A percentile compares a stretch with the other conserved stretches of the same genome.
Evolutionary conservation across 148 eudicot species (phyloP).

Genomic region (Chenopodium quinoa): DNA sequence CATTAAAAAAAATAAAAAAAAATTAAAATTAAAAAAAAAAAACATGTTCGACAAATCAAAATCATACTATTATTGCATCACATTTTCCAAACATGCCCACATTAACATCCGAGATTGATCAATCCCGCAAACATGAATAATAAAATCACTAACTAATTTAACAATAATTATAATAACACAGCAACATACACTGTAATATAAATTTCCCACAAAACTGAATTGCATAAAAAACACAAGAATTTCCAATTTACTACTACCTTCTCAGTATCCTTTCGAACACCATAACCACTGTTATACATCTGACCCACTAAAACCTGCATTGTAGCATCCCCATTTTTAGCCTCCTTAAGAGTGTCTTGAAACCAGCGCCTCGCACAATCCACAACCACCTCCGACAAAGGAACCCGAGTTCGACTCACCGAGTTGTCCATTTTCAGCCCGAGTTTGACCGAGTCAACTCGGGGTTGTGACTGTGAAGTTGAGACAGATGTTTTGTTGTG

Average conservation of each 20-base stretch:
- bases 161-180: background rate
- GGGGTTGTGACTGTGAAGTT: constrained; percentile 15
- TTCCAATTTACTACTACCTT: constrained; percentile 38
- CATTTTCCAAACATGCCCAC: background rate
- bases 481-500: background rate
- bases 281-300: constrained; percentile 82
- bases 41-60: background rate
- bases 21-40: background rate
- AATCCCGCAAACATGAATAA: background rate
- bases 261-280: constrained; percentile 46
- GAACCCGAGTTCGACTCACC: constrained; percentile 29
- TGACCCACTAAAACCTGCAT: constrained; percentile 85
- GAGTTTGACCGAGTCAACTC: constrained; percentile 36
- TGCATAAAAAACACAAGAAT: background rate
- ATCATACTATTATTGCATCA: background rate
- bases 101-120: background rate
- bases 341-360: constrained; percentile 72
- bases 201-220: background rate
- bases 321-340: constrained; percentile 54
- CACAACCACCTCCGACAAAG: constrained; percentile 43
- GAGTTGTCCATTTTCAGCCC: constrained; percentile 27
- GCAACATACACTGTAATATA: background rate
- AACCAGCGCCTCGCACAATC: constrained; percentile 80
- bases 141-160: too few relatives aligned
- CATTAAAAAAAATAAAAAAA: background rate